These are phyloP conservation scores for Fusarium musae DNA, from an alignment of 2,329 filamentous ascomycete species.

Conservation along the genomic window DNA sequence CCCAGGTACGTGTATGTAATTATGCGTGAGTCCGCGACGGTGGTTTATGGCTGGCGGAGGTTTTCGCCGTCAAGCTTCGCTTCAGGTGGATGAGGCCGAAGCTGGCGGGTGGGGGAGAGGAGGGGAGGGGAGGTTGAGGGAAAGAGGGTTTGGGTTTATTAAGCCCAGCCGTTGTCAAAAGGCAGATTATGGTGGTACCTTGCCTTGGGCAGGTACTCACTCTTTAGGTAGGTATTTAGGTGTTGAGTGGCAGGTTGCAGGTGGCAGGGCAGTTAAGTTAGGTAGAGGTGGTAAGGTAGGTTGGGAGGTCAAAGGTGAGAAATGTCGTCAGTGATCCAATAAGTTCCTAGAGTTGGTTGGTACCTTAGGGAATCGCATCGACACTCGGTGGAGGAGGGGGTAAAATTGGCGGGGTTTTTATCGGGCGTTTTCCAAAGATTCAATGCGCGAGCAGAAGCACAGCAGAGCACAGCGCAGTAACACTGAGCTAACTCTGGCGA, in stretches of 20 bases:
- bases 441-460: conserved; percentile 3
- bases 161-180: conserved; percentile 25
- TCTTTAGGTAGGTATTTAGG: not conserved
- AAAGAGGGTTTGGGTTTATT: conserved; percentile 34
- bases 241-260: not conserved
- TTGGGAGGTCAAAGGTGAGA: conserved; percentile 38
- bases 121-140: conserved; percentile 22
- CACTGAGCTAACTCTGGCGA: conserved; percentile 1
- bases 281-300: not conserved
- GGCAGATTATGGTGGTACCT: not conserved
- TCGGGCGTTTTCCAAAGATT: conserved; percentile 36
- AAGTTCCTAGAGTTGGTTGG: conserved; percentile 17
- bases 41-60: conserved; percentile 11
- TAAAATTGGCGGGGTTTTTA: conserved; percentile 45
- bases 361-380: conserved; percentile 28
- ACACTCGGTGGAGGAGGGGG: conserved; percentile 31
- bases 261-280: not conserved
- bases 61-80: conserved; percentile 29
- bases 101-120: conserved; percentile 31
- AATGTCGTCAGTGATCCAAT: conserved; percentile 52
- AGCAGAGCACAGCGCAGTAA: not conserved
- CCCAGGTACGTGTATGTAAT: conserved; percentile 15
- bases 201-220: not conserved
- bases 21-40: conserved; percentile 14
- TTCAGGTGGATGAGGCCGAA: conserved; percentile 32